Evolutionary conservation across 148 eudicot species (phyloP).

Genomic region (Vaccinium corymbosum): DNA sequence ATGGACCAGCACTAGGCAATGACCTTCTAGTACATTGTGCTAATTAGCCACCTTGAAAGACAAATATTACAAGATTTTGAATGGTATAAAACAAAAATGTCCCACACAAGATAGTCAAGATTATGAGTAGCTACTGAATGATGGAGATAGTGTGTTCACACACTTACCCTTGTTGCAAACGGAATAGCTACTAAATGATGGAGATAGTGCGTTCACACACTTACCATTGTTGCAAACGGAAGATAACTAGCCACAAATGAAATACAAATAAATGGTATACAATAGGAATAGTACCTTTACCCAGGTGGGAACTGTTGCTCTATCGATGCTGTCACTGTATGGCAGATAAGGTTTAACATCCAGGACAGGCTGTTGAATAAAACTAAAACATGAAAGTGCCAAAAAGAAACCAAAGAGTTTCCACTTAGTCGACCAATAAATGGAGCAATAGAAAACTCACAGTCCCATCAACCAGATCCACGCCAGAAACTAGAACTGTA

Average conservation of each 20-base stretch:
- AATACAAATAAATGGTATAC: background rate
- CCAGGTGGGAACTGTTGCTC: conserved; percentile 79
- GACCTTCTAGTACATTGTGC: background rate
- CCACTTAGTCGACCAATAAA: background rate
- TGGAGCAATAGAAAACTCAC: conserved; percentile 39
- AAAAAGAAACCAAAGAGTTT: background rate
- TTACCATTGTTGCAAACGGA: background rate
- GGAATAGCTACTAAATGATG: too few relatives aligned
- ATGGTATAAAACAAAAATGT: background rate
- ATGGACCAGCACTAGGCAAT: background rate
- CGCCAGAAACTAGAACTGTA: conserved; percentile 78
- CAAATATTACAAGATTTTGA: conserved; percentile 5
- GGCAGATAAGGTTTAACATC: conserved; percentile 96
- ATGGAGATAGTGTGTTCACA: background rate
- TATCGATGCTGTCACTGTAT: conserved; percentile 74
- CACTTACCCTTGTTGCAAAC: background rate
- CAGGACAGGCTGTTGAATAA: conserved; percentile 67
- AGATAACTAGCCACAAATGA: background rate
- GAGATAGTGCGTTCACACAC: background rate
- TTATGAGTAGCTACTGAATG: background rate
- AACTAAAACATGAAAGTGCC: background rate
- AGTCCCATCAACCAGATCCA: conserved; percentile 98
- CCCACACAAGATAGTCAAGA: background rate
- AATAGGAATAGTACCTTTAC: conserved; percentile 50
- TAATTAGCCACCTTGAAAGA: conserved; percentile 6